Base-by-base conservation (phyloP, 371 early-diverging fungal genomes). In the Lichtheimia hyalospora region DNA sequence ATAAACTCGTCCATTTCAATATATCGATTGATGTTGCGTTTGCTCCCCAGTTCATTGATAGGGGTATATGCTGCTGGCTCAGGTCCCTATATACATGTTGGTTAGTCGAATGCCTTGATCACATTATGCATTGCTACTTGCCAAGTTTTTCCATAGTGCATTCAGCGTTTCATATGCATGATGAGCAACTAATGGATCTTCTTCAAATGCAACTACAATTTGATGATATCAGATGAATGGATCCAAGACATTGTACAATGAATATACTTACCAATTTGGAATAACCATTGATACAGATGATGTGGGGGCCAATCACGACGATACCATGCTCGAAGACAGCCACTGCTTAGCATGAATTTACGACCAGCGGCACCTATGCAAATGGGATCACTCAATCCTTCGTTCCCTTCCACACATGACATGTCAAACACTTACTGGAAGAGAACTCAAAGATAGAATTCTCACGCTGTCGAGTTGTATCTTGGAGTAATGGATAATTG, bases 211-310 rank as follows among this genome's bases (percentile, higher is more conserved):
- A 34, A 73, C 73, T 69, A 60, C 1, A n/a, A 16, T 50, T 8
- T 21, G 16, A 50, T 21, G n/a, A n/a, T n/a, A n/a, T n/a, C n/a
- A n/a, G n/a, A n/a, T n/a, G n/a, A n/a, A n/a, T n/a, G n/a, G n/a
- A 15, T 7, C 34, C 7, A 42, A 24, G 2, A 34, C 1, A 12
- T 16, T 2, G 18, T 43, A 46, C 46, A 21, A 48, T 5, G 7
- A 41, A 20, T 14, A 4, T 23, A 25, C 23, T 46, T 63, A 77
- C 77, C 77, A 12, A 74, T 66, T 58, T 71, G 64, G 49, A 70
- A 73, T 14, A 79, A 42, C 74, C 75, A 79, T 49, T 74, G 72
- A 54, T 79, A 79, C 1, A 79, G 16, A 41, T 63, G 58, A 43
- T 61, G 61, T 1, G 79, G 74, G 56, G 63, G 48, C 79, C 75